These are phyloP conservation scores for Kokia cookei DNA, from an alignment of 441 rosid species.

Conservation along the genomic window DNA sequence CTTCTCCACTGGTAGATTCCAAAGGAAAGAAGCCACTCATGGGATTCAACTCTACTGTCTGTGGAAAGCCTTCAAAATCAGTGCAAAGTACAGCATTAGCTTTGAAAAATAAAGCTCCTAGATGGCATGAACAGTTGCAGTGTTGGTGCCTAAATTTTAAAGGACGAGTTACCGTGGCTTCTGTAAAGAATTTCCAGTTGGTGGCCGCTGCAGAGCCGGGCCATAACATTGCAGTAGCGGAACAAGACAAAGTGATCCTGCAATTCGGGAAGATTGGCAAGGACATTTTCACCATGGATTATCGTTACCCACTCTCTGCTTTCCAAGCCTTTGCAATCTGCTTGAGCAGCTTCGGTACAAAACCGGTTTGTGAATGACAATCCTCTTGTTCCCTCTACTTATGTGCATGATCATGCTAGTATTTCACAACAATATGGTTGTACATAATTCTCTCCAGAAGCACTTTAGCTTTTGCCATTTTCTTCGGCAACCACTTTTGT, in stretches of 20 bases:
- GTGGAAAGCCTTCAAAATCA: slow-evolving; percentile 12
- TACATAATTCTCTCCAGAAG: slow-evolving; percentile 33
- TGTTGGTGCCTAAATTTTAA: slow-evolving; percentile 96
- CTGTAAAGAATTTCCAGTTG: slow-evolving; percentile 92
- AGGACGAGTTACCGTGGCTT: slow-evolving; percentile 92
- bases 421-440: slow-evolving; percentile 26
- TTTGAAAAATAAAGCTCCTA: slow-evolving; percentile 82
- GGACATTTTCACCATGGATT: slow-evolving; percentile 96
- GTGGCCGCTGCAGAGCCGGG: slow-evolving; percentile 66
- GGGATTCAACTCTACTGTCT: slow-evolving; percentile 36
- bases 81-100: slow-evolving; percentile 32
- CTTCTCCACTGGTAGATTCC: slow-evolving; percentile 12
- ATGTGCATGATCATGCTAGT: slow-evolving; percentile 11
- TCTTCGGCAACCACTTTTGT: not conserved
- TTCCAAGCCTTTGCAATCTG: slow-evolving; percentile 95
- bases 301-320: slow-evolving; percentile 86
- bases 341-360: slow-evolving; percentile 92
- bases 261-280: slow-evolving; percentile 96
- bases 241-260: slow-evolving; percentile 74
- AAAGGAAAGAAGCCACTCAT: slow-evolving; percentile 33
- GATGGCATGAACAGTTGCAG: slow-evolving; percentile 96
- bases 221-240: slow-evolving; percentile 47
- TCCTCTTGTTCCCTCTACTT: slow-evolving; percentile 14
- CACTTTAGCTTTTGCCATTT: slow-evolving; percentile 13
- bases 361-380: slow-evolving; percentile 84